Base-by-base conservation (phyloP, 495 filamentous ascomycete species). In the Ascodesmis nigricans region DNA sequence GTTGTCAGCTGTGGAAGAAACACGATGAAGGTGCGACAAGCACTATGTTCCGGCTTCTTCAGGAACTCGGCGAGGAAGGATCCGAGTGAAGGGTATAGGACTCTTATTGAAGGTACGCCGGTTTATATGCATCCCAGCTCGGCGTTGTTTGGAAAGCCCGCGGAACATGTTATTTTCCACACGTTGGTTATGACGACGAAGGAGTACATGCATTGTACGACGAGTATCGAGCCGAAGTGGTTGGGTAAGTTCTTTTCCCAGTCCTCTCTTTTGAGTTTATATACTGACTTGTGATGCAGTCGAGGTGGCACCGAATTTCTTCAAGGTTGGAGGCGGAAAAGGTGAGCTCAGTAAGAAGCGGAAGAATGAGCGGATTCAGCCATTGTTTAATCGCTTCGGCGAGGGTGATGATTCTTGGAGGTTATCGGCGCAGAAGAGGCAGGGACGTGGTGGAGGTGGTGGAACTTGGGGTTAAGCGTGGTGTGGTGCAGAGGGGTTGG, bases 201-300 rank as follows among this genome's bases (percentile, higher is more conserved):
- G 58, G 87, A 97, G 57, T 97, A 93, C 55, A 95, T 97, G 87
- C 81, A 92, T 39, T 75, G 64, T 49, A 84, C 78, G 5, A 90
- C 80, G 0, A 65, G 65, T 3, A 93, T 97, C 44, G 87, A 97
- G 52, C 84, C 87, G 1, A 93, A 92, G 41, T 79, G 68, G 68
- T 58, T 73, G 18, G 53, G 56, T 59, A 55, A 33, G 52, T 46
- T 42, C 16, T 29, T 30, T 16, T 8, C 17, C 7, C n/a, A 29
- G 21, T 7, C 31, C 13, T 16, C 18, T 20, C 5, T 43, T 21
- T 24, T 35, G 15, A n/a, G 20, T n/a, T n/a, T 15, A 8, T 11
- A 7, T 26, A 6, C 37, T 49, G 22, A 49, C 11, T 10, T 8
- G 10, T 14, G 16, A 14, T 19, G 23, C 33, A 49, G 83, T 93